Conservation (phyloP, 148 eudicot species). For the Euryodendron excelsum region DNA sequence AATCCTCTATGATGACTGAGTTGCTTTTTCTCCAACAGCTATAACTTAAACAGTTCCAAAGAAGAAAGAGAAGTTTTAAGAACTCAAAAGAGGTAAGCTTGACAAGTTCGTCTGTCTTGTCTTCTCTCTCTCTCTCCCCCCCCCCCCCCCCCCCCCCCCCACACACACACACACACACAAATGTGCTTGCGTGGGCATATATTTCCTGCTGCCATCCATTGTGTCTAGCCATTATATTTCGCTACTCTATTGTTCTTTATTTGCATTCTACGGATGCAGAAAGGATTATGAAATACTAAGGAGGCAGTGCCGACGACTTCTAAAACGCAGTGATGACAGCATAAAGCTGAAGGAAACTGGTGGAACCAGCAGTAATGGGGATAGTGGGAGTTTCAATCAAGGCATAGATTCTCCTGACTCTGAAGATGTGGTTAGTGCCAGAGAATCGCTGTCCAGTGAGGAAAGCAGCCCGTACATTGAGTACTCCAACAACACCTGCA, state of each 20-base stretch:
- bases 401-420: constrained; percentile 59
- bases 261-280: constrained; percentile 37
- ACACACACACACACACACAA: too few relatives aligned
- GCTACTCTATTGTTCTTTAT: neutral
- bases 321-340: constrained; percentile 39
- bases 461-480: constrained; percentile 46
- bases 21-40: constrained; percentile 46
- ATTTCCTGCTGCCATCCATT: too few relatives aligned
- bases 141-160: too few relatives aligned
- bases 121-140: neutral
- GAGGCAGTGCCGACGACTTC: constrained; percentile 62
- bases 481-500: constrained; percentile 34
- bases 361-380: constrained; percentile 37
- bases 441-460: constrained; percentile 81
- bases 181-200: too few relatives aligned
- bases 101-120: constrained; percentile 1
- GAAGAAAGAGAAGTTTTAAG: constrained; percentile 66
- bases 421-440: constrained; percentile 79
- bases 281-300: constrained; percentile 86
- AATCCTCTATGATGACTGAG: neutral
- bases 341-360: constrained; percentile 30
- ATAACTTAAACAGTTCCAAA: constrained; percentile 67
- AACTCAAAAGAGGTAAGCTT: constrained; percentile 63
- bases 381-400: constrained; percentile 29
- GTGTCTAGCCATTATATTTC: neutral